These are phyloP conservation scores for Mucor plumbeus DNA, from an alignment of 371 early-diverging fungal species.

Conservation along the genomic window DNA sequence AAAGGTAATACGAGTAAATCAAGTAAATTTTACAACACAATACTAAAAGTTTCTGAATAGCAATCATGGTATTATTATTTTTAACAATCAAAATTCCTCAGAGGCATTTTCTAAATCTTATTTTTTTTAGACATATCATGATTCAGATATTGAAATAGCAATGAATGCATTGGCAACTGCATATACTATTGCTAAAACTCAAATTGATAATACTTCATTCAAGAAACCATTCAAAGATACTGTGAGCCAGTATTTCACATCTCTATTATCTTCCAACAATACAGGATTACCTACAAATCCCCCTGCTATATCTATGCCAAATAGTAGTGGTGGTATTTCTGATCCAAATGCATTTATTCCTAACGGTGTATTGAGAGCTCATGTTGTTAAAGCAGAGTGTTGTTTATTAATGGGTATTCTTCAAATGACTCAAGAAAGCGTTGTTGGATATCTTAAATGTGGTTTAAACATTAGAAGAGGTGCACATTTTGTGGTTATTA, in stretches of 20 bases:
- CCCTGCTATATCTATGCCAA: constrained; percentile 27
- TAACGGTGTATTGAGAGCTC: constrained; percentile 63
- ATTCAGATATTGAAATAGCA: constrained; percentile 39
- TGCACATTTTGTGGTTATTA: constrained; percentile 17
- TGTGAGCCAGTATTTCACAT: constrained; percentile 42
- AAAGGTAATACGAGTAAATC: constrained; percentile 31
- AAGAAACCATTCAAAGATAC: constrained; percentile 47
- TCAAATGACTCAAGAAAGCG: constrained; percentile 64
- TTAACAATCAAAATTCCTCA: neutral
- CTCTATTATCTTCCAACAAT: constrained; percentile 30
- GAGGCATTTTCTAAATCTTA: neutral
- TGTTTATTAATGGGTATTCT: constrained; percentile 60
- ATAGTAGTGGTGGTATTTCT: constrained; percentile 22
- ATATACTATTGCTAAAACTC: constrained; percentile 49
- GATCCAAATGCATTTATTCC: constrained; percentile 42
- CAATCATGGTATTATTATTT: constrained; percentile 26
- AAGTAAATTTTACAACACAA: neutral
- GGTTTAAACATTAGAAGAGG: constrained; percentile 68
- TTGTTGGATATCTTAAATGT: constrained; percentile 61
- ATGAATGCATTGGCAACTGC: constrained; percentile 46
- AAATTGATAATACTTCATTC: constrained; percentile 40
- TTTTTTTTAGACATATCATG: constrained; percentile 39
- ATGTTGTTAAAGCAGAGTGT: constrained; percentile 64
- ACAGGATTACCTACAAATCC: constrained; percentile 40
- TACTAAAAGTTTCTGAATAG: neutral